Evolutionary conservation across 1,284 basidiomycete species (phyloP).

Genomic region (Schizophyllum amplum): DNA sequence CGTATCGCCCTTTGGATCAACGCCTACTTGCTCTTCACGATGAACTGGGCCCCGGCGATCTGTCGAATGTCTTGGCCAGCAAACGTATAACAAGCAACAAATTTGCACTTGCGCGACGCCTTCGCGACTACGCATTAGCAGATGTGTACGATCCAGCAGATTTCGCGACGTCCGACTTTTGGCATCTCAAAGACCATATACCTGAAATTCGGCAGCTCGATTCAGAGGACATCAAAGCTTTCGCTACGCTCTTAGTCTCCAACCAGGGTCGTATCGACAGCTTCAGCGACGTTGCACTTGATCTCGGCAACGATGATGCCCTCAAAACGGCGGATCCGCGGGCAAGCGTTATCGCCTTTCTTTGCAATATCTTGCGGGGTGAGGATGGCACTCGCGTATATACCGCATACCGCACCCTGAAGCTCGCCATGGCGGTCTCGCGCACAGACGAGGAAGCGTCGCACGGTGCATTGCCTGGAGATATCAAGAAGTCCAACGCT

Average conservation of each 20-base stretch:
- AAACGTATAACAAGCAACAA: constrained; percentile 56
- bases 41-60: constrained; percentile 33
- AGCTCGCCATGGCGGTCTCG: constrained; percentile 41
- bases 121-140: constrained; percentile 38
- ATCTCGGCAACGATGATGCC: constrained; percentile 19
- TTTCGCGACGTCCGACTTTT: constrained; percentile 64
- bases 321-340: constrained; percentile 33
- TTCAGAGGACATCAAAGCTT: constrained; percentile 63
- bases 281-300: constrained; percentile 39
- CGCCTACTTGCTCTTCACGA: constrained; percentile 35
- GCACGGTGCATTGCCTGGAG: constrained; percentile 28
- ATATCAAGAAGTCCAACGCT: constrained; percentile 23
- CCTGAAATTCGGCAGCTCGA: constrained; percentile 42
- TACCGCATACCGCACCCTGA: constrained; percentile 56
- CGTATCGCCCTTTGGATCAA: constrained; percentile 40
- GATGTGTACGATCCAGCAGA: constrained; percentile 29
- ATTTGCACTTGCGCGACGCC: constrained; percentile 62
- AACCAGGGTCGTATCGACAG: constrained; percentile 52
- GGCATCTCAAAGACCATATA: constrained; percentile 74
- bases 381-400: constrained; percentile 40
- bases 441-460: constrained; percentile 25
- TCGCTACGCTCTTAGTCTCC: constrained; percentile 62
- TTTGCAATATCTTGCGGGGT: constrained; percentile 53
- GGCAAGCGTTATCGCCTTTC: constrained; percentile 39
- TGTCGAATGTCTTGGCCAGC: constrained; percentile 50